A percentile compares a stretch with the other conserved stretches of the same genome.
phyloP scores from a whole-genome alignment of 1,139 yeast species.

The Yamadazyma jaroonii region DNA sequence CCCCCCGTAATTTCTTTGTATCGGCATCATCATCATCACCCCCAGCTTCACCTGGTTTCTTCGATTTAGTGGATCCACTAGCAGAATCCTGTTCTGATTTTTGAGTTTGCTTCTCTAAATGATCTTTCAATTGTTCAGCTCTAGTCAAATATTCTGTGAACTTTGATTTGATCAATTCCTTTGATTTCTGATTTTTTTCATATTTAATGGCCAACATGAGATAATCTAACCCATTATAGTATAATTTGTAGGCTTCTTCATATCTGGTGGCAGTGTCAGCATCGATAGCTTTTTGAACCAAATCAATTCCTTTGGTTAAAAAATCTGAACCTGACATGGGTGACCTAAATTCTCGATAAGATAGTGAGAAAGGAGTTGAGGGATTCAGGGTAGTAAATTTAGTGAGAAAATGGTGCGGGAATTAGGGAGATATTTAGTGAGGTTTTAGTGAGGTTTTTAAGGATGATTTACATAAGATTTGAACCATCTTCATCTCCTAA shows the following conservation, averaged over 20 bases:
- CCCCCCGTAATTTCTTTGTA: slow-evolving; percentile 84
- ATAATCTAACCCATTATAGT: slow-evolving; percentile 91
- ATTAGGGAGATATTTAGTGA: not conserved
- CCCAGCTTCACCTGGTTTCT: slow-evolving; percentile 40
- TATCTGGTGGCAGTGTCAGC: slow-evolving; percentile 89
- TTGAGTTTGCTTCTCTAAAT: slow-evolving; percentile 63
- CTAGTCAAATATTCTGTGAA: slow-evolving; percentile 88
- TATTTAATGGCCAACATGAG: slow-evolving; percentile 94
- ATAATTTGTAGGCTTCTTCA: slow-evolving; percentile 91
- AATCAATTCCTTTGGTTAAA: slow-evolving; percentile 86
- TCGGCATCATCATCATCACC: slow-evolving; percentile 72
- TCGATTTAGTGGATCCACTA: slow-evolving; percentile 60
- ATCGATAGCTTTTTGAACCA: slow-evolving; percentile 92
- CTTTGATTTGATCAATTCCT: slow-evolving; percentile 83
- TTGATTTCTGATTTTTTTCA: slow-evolving; percentile 87
- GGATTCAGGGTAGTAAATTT: too few relatives aligned
- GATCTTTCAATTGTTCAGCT: slow-evolving; percentile 93
- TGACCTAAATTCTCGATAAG: not conserved
- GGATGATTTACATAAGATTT: too few relatives aligned
- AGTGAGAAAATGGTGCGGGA: not conserved
- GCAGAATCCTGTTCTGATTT: slow-evolving; percentile 49
- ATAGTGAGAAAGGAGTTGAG: not conserved
- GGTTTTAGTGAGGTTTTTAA: too few relatives aligned
- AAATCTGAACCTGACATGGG: slow-evolving; percentile 50
- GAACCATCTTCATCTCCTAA: too few relatives aligned